phyloP scores from a whole-genome alignment of 805 yeast species.

The Scheffersomyces stipitis region DNA sequence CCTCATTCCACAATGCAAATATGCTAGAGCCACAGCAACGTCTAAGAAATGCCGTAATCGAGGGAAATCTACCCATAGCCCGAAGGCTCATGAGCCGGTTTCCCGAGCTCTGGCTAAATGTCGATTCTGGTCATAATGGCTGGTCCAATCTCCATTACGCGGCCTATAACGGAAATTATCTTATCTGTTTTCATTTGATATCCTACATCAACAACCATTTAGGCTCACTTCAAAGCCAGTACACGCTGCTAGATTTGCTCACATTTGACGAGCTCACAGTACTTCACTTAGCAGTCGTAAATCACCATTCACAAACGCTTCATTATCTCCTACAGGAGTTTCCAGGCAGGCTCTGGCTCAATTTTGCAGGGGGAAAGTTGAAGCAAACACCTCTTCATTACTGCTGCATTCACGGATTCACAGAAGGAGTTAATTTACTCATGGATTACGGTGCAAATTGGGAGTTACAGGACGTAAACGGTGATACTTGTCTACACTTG shows the following conservation, averaged over 20 bases:
- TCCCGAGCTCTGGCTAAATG: slow-evolving; percentile 68
- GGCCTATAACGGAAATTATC: slow-evolving; percentile 67
- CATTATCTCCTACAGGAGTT: slow-evolving; percentile 60
- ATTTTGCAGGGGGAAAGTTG: slow-evolving; percentile 52
- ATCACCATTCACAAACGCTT: slow-evolving; percentile 66
- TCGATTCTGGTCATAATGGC: slow-evolving; percentile 64
- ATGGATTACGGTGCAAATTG: slow-evolving; percentile 68
- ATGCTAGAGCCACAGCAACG: slow-evolving; percentile 66
- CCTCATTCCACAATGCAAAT: no score
- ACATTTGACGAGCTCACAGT: slow-evolving; percentile 63
- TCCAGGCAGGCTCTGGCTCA: slow-evolving; percentile 46
- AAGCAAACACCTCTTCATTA: slow-evolving; percentile 64
- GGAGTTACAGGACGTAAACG: slow-evolving; percentile 25
- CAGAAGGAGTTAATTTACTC: slow-evolving; percentile 62
- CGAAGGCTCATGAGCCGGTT: slow-evolving; percentile 63
- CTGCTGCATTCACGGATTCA: slow-evolving; percentile 59
- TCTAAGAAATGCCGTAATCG: slow-evolving; percentile 64
- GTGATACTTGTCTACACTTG: slow-evolving; percentile 39
- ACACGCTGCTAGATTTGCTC: slow-evolving; percentile 29
- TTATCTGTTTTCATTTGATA: slow-evolving; percentile 60
- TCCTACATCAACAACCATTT: slow-evolving; percentile 37
- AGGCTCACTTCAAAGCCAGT: slow-evolving; percentile 16
- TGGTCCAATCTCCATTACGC: slow-evolving; percentile 87
- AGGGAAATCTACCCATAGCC: slow-evolving; percentile 63
- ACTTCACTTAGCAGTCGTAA: slow-evolving; percentile 65